phyloP scores from a whole-genome alignment of 2,329 filamentous ascomycete species.

The Aureobasidium sp. region DNA sequence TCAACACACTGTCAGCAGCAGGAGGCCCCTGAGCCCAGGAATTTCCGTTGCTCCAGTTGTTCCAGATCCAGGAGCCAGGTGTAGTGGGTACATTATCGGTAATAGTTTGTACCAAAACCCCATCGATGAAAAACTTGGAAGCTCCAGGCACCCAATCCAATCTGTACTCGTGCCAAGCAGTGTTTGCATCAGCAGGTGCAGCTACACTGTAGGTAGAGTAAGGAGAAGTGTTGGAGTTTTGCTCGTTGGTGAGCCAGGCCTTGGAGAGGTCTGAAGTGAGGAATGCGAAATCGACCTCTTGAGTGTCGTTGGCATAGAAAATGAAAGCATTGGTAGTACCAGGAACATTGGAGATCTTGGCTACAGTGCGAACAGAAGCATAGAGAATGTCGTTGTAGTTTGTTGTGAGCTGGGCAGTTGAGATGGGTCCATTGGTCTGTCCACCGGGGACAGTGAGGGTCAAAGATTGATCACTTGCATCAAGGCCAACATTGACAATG shows the following conservation, averaged over 20 bases:
- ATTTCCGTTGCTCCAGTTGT: conserved; percentile 46
- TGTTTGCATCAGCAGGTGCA: conserved; percentile 49
- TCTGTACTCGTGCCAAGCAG: conserved; percentile 72
- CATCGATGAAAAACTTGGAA: conserved; percentile 64
- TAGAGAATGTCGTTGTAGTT: conserved; percentile 53
- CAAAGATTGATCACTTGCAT: neutral
- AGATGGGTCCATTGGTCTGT: conserved; percentile 7
- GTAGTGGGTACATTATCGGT: conserved; percentile 39
- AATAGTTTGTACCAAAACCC: conserved; percentile 46
- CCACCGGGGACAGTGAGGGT: conserved; percentile 13
- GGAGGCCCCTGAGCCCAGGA: conserved; percentile 67
- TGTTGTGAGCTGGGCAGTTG: conserved; percentile 52
- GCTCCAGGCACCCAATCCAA: conserved; percentile 59
- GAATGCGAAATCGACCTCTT: conserved; percentile 69
- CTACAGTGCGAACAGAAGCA: conserved; percentile 59
- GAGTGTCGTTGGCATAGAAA: conserved; percentile 72
- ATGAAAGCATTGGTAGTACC: conserved; percentile 71
- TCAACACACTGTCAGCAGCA: conserved; percentile 49
- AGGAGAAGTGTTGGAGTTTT: conserved; percentile 53
- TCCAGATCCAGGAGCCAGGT: conserved; percentile 57
- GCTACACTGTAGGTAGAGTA: conserved; percentile 53
- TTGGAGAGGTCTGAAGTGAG: conserved; percentile 4
- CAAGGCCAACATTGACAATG: conserved; percentile 10
- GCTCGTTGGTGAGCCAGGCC: conserved; percentile 46
- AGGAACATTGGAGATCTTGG: conserved; percentile 51